phyloP scores from a whole-genome alignment of 23 red algal species.

The Cyanidiococcus yangmingshanensis region DNA sequence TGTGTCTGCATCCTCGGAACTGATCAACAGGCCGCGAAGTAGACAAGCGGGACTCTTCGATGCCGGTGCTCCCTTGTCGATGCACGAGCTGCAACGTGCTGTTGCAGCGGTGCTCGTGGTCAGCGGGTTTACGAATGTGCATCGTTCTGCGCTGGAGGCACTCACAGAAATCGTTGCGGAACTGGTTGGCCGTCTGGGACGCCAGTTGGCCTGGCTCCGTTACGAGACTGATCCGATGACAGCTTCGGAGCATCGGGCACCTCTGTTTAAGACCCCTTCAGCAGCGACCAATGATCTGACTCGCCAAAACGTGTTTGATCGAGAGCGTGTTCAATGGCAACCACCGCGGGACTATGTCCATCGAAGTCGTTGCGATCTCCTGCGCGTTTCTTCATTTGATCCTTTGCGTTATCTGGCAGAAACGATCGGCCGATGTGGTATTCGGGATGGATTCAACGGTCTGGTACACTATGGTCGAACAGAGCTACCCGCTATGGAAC shows the following conservation, averaged over 20 bases:
- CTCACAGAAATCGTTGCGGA: conserved; percentile 4
- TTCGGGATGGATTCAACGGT: neutral
- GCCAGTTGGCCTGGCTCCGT: neutral
- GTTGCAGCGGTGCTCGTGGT: neutral
- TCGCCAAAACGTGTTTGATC: neutral
- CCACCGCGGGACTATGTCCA: neutral
- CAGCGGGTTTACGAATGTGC: neutral
- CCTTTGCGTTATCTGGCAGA: neutral
- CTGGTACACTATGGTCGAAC: neutral
- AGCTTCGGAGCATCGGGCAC: neutral
- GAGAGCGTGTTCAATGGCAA: neutral
- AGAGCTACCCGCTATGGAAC: neutral
- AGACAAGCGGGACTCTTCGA: too few species aligned
- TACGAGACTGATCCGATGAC: neutral
- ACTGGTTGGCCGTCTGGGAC: neutral
- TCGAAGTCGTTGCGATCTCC: neutral
- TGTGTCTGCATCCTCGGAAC: too few species aligned
- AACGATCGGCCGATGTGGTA: neutral
- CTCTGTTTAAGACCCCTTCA: neutral
- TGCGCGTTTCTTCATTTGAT: neutral
- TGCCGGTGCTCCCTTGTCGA: neutral
- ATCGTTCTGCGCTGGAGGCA: neutral
- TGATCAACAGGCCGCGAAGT: too few species aligned
- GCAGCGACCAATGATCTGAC: neutral
- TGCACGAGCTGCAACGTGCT: neutral